Base-by-base conservation (phyloP, 345 rosid species). In the Anastatica hierochuntica region DNA sequence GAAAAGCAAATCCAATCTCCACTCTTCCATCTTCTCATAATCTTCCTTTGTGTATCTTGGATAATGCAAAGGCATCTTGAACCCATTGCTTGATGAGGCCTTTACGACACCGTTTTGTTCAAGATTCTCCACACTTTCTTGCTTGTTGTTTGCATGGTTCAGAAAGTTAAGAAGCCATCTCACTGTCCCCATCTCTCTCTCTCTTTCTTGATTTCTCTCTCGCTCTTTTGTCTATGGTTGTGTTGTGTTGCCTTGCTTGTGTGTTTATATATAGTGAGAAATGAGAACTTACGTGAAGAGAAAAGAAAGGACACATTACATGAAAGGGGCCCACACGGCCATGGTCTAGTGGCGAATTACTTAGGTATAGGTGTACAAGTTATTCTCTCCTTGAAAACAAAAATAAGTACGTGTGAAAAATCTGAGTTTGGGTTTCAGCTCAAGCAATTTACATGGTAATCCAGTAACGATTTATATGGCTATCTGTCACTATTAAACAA, bases 21-120 rank as follows among this genome's bases (percentile, higher is more conserved):
- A 83, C 48, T 77, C 85, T 61, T 82, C 90, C 90, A 85, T 85
- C 63, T 63, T 66, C 82, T 77, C 77, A 12, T 80, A 85, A 29
- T 82, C 84, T 0, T 38, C 63, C 59, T 77, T 82, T 10, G 51
- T 65, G 76, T 76, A 80, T 15, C 75, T 65, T 46, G 95, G 95
- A 63, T 78, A 85, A 50, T 83, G 90, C 23, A 85, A 63, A 5
- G 90, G 85, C 82, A 85, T 75, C 54, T 67, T 75, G 38, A 85
- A 80, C 27, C 74, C 79, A 27, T 8, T 36, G 20, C 20, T 4
- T 14, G 47, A 13, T n/a, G n/a, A n/a, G 17, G 20, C 54, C 36
- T 48, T 43, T 21, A 18, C 27, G 61, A n/a, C 58, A 56, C 69
- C 60, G 43, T 50, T 55, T 49, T 10, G 6, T 12, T 37, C 31